Evolutionary conservation across 306 rosid species (phyloP).

Genomic region (Glycine soja): DNA sequence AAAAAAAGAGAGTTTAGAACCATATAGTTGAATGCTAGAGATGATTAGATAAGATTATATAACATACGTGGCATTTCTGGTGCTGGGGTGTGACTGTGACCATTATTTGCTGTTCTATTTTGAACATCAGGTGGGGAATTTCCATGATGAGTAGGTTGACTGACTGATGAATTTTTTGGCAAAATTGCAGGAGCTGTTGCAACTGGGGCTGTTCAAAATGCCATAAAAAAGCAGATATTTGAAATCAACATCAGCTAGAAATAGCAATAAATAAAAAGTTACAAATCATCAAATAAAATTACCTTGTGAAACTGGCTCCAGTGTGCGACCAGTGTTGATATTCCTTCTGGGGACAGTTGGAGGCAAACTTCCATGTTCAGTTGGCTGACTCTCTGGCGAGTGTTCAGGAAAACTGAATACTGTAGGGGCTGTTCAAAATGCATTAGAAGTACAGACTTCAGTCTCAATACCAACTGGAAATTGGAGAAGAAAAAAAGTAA

Average conservation of each 20-base stretch:
- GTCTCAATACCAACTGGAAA: slow-evolving; percentile 40
- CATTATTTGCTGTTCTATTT: slow-evolving; percentile 40
- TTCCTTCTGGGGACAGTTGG: slow-evolving; percentile 49
- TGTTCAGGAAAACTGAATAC: slow-evolving; percentile 53
- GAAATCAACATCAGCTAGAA: slow-evolving; percentile 4
- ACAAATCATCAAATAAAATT: slow-evolving; percentile 20
- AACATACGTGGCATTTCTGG: slow-evolving; percentile 52
- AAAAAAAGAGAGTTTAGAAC: background rate
- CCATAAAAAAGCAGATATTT: background rate
- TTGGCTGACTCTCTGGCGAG: slow-evolving; percentile 58
- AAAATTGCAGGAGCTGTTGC: slow-evolving; percentile 45
- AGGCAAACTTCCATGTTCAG: slow-evolving; percentile 59
- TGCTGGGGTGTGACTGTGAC: slow-evolving; percentile 35
- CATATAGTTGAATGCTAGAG: slow-evolving; percentile 37
- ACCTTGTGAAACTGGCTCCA: slow-evolving; percentile 68
- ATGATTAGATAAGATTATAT: slow-evolving; percentile 28
- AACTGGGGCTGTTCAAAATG: slow-evolving; percentile 58
- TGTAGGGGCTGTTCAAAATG: slow-evolving; percentile 55
- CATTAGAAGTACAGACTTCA: slow-evolving; percentile 9
- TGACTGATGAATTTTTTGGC: slow-evolving; percentile 38
- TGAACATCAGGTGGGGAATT: slow-evolving; percentile 40
- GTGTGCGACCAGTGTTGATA: slow-evolving; percentile 51
- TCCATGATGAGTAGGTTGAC: slow-evolving; percentile 46
- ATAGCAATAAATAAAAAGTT: background rate
- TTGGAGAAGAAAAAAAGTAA: slow-evolving; percentile 18